Conservation (phyloP, 257 asterid genomes). For the Ballota nigra region DNA sequence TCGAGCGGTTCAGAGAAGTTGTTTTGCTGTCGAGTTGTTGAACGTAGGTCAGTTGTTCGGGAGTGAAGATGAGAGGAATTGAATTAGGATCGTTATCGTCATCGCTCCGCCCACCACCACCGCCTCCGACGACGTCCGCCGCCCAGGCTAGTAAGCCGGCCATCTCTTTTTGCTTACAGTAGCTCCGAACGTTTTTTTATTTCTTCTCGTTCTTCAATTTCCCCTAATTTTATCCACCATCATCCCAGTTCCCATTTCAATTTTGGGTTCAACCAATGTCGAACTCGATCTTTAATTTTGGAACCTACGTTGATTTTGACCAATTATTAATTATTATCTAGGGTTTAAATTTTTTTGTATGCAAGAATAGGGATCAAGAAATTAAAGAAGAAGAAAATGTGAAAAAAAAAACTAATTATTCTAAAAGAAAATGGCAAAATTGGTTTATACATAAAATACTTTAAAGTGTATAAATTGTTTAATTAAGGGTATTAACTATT, state of each 20-base stretch:
- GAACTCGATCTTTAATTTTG: not conserved
- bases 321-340: not conserved
- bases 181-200: not conserved
- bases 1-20: constrained; percentile 75
- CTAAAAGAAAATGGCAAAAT: too few relatives aligned
- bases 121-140: constrained; percentile 92
- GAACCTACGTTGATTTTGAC: not conserved
- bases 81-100: constrained; percentile 57
- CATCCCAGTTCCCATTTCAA: not conserved
- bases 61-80: constrained; percentile 76
- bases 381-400: too few relatives aligned
- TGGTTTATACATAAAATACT: too few relatives aligned
- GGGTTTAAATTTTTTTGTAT: not conserved
- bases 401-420: too few relatives aligned
- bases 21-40: constrained; percentile 64
- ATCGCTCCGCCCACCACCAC: constrained; percentile 48
- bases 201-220: not conserved
- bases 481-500: too few relatives aligned
- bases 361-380: not conserved
- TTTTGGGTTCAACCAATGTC: not conserved
- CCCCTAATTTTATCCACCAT: not conserved
- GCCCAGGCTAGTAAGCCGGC: constrained; percentile 99
- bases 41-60: constrained; percentile 68
- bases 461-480: too few relatives aligned
- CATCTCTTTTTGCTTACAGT: constrained; percentile 36